Evolutionary conservation across 768 basidiomycete species (phyloP), one percentile per base, ranked within the genome.

Genomic region (Pilatotrama ljubarskyi): DNA sequence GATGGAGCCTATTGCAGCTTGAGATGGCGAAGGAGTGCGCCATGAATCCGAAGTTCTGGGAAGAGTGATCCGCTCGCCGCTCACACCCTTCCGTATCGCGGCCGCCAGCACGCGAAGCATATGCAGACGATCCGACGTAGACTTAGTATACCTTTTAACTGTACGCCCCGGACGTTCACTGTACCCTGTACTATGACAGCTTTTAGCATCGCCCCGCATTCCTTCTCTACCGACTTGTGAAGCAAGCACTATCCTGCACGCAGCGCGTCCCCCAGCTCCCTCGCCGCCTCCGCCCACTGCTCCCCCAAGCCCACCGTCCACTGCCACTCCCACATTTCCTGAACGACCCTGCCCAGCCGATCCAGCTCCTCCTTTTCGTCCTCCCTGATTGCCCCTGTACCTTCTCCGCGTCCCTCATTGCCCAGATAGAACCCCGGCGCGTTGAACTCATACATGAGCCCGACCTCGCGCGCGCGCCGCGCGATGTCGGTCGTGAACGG

Each of bases 11-110:
- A 15, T 3, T 32, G 5, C 36, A 70, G 72, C 65, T 77, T 5
- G 80, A 82, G 68, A 82, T 82, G 77, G 79, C 79, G 36, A 70
- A 74, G 43, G 71, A 73, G 61, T 82, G 80, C 66, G 68, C 65
- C 0, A 36, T 67, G 46, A 68, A 70, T 46, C 64, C 68, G 43
- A 58, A 59, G 38, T 68, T 70, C 40, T 70, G 68, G 69, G 17
- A 61, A 22, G 48, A 64, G 36, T 67, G 51, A 64, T 20, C 17
- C 10, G 29, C 29, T 32, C 5, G n/a, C n/a, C n/a, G 29, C 10
- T 32, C 29, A 32, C 29, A 4, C 29, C 4, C 29, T 32, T 32
- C 29, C 29, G n/a, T n/a, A n/a, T n/a, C n/a, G n/a, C n/a, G n/a
- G n/a, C n/a, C n/a, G n/a, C n/a, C n/a, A n/a, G n/a, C n/a, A n/a